phyloP scores from a whole-genome alignment of 768 basidiomycete species.

The Lentinula edodes region DNA sequence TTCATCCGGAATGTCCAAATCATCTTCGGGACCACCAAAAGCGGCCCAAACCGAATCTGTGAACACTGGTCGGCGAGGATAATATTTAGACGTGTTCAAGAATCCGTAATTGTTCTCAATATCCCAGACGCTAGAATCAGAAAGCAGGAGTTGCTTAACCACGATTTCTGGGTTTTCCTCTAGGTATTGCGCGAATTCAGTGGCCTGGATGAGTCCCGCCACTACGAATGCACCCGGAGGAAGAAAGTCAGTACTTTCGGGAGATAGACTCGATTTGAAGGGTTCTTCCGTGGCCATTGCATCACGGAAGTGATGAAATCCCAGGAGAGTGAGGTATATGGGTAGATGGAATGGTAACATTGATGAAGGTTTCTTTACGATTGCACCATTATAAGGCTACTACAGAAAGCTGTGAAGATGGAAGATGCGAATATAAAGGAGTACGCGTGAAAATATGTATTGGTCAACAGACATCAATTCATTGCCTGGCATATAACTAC shows the following conservation, averaged over 20 bases:
- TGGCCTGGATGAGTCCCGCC: neutral
- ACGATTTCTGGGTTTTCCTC: slow-evolving; percentile 6
- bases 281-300: neutral
- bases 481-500: too few species aligned
- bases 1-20: neutral
- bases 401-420: too few species aligned
- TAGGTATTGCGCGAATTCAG: slow-evolving; percentile 7
- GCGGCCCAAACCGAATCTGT: neutral
- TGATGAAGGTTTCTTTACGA: too few species aligned
- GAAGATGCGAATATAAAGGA: too few species aligned
- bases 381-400: too few species aligned
- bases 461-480: too few species aligned
- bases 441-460: too few species aligned
- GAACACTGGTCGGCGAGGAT: neutral
- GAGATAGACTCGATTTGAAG: neutral
- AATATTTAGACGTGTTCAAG: neutral
- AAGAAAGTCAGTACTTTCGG: slow-evolving; percentile 1
- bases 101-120: slow-evolving; percentile 10
- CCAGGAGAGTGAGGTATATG: neutral
- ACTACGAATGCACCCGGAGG: slow-evolving; percentile 10
- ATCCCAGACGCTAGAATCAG: slow-evolving; percentile 10
- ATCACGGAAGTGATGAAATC: neutral
- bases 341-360: neutral
- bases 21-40: neutral
- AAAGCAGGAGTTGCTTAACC: slow-evolving; percentile 7